Conservation (phyloP, 75 land plant genomes). For the Adiantum capillusveneris region DNA sequence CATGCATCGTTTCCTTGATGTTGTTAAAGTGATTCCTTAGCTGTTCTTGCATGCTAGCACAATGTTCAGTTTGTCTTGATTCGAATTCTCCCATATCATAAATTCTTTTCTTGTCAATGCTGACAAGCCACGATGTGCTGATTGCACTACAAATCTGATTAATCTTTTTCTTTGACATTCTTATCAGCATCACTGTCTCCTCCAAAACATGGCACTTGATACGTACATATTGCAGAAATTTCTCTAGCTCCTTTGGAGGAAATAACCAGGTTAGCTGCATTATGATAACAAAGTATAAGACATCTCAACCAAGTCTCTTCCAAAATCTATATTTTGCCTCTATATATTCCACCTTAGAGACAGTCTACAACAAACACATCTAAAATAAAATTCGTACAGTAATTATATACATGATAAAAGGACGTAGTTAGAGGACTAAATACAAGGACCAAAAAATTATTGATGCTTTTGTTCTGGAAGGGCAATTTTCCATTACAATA, state of each 20-base stretch:
- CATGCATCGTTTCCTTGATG: constrained; percentile 18
- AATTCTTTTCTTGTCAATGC: constrained; percentile 23
- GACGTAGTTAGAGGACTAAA: no score
- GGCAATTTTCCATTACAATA: no score
- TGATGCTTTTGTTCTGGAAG: no score
- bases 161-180: constrained; percentile 16
- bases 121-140: constrained; percentile 14
- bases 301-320: no score
- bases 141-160: constrained; percentile 15
- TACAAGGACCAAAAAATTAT: no score
- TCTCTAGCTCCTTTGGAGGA: constrained; percentile 10
- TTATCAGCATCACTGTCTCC: constrained; percentile 17
- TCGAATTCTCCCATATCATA: constrained; percentile 28
- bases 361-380: no score
- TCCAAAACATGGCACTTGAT: constrained; percentile 22
- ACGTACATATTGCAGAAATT: constrained; percentile 18
- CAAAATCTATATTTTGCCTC: no score
- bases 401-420: no score
- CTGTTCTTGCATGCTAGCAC: constrained; percentile 13
- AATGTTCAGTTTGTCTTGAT: constrained; percentile 19
- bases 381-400: no score
- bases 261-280: constrained; percentile 22
- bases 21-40: constrained; percentile 8
- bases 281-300: no score
- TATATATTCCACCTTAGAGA: no score